Base-by-base conservation (phyloP, 768 basidiomycete genomes). In the Serendipita sp. region DNA sequence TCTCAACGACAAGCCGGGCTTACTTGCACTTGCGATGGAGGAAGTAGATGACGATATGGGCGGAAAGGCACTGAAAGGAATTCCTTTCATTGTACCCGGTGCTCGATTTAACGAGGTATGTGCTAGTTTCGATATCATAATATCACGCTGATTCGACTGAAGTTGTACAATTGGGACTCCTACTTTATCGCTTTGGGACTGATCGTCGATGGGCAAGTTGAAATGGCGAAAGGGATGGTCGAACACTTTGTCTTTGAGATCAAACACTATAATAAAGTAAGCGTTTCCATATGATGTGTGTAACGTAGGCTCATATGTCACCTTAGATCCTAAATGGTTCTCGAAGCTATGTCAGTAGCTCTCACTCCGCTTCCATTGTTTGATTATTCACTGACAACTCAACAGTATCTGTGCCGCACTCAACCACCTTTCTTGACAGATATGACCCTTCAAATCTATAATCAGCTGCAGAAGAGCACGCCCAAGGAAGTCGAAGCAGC, bases 231-330 rank as follows among this genome's bases (percentile, higher is more conserved):
- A 75, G 91, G 92, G 70, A 92, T 98, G 85, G 93, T 97, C 48
- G 96, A 98, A 64, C 95, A 99, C 74, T 99, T 98, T 77, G 89
- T 96, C 72, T 99, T 98, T 73, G 92, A 98, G 79, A 96, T 99
- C 79, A 91, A 85, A 77, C 90, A 96, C 75, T 96, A 96, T 72
- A 89, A 89, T 78, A 94, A 95, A 76, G 72, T 74, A 16, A 35
- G 66, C 51, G 32, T 46, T 4, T 66, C 3, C 3, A 38, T 5
- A 11, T 35, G 38, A 38, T 45, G 5, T 41, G 44, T 60, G 13
- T 36, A n/a, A 60, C 60, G 23, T 34, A 11, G 3, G 8, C 34
- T 63, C 13, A 7, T 10, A 65, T 10, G 16, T 10, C 38, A 16
- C 45, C 44, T 2, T 46, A 73, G 76, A 93, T 94, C 70, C 77